phyloP scores from a whole-genome alignment of 139 green algal genomes.

The Diplosphaera chodatii region DNA sequence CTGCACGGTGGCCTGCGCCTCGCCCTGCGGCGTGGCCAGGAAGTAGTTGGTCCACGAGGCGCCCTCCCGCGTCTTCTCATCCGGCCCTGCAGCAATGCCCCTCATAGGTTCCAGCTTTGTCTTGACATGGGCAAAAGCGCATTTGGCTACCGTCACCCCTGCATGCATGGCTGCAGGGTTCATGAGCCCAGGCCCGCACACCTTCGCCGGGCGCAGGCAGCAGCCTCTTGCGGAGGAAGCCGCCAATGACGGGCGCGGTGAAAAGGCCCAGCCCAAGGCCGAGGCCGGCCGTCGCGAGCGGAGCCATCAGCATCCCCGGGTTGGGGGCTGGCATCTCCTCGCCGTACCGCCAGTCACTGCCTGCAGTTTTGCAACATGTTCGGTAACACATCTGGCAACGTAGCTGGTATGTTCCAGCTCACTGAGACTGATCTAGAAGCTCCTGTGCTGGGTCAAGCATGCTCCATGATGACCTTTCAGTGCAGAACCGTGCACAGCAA shows the following conservation, averaged over 20 bases:
- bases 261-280: background rate
- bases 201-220: conserved; percentile 15
- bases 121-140: too few species aligned
- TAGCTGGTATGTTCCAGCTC: too few species aligned
- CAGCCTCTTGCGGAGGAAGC: conserved; percentile 23
- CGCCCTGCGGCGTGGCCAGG: background rate
- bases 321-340: background rate
- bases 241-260: background rate
- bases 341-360: background rate
- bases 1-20: background rate
- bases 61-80: background rate
- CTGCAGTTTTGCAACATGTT: too few species aligned
- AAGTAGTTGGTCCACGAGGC: background rate
- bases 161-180: too few species aligned
- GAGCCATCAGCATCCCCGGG: background rate
- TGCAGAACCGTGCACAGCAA: too few species aligned
- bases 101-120: too few species aligned
- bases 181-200: too few species aligned
- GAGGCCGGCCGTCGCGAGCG: background rate
- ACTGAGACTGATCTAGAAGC: too few species aligned
- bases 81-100: background rate
- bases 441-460: too few species aligned
- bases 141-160: too few species aligned
- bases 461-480: too few species aligned
- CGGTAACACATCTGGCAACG: too few species aligned